These are phyloP conservation scores for Pythium aphanidermatum DNA, from an alignment of 352 stramenopile species.

Conservation along the genomic window DNA sequence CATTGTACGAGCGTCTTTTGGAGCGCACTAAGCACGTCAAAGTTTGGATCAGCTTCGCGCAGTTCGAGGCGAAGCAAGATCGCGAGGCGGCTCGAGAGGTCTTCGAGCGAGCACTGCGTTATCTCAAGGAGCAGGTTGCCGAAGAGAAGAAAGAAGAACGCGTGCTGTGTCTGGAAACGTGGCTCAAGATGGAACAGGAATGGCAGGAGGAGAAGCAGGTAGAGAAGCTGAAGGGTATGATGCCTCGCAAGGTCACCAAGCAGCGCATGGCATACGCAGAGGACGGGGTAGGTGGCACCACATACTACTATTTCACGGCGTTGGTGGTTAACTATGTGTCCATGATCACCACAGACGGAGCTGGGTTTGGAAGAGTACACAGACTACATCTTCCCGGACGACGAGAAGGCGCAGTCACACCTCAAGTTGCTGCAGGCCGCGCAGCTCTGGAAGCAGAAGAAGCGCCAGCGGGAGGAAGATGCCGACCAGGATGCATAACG, in stretches of 20 bases:
- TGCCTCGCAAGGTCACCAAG: constrained; percentile 96
- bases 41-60: constrained; percentile 91
- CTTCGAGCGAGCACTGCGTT: constrained; percentile 88
- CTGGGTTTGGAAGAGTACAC: constrained; percentile 97
- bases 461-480: constrained; percentile 51
- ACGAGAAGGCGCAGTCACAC: constrained; percentile 92
- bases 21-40: constrained; percentile 98
- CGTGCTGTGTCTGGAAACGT: constrained; percentile 96
- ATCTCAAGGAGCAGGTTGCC: constrained; percentile 80
- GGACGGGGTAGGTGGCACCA: constrained; percentile 82
- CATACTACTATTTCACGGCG: too few species aligned
- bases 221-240: constrained; percentile 88
- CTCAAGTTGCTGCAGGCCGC: constrained; percentile 97
- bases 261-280: constrained; percentile 92
- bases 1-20: constrained; percentile 95
- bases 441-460: constrained; percentile 95
- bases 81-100: constrained; percentile 80
- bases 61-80: constrained; percentile 74
- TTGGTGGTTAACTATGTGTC: constrained; percentile 16
- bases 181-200: constrained; percentile 92
- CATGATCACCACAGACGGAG: constrained; percentile 46
- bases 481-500: constrained; percentile 9
- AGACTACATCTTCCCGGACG: constrained; percentile 99
- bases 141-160: constrained; percentile 91
- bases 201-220: constrained; percentile 50